phyloP scores from a whole-genome alignment of 2,329 filamentous ascomycete species.

The Ramularia collo-cygni region DNA sequence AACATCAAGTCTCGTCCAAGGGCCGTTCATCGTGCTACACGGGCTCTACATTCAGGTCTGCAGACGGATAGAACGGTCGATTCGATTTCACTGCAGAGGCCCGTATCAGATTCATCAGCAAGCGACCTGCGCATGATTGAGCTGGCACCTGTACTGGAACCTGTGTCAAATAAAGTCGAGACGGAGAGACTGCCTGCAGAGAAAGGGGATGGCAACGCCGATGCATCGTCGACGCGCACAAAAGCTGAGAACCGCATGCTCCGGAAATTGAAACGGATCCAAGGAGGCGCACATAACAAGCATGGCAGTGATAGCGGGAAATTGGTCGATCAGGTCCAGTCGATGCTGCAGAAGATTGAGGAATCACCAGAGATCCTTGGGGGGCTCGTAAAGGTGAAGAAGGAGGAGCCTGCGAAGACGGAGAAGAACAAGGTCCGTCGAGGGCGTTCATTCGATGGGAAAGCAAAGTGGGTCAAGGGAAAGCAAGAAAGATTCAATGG shows the following conservation, averaged over 20 bases:
- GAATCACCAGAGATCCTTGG: conserved; percentile 13
- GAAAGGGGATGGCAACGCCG: too few species aligned
- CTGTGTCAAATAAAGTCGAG: neutral
- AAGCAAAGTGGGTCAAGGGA: neutral
- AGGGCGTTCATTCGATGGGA: neutral
- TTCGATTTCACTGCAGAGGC: too few species aligned
- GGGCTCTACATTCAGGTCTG: too few species aligned
- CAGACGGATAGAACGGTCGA: neutral
- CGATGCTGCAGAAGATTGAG: conserved; percentile 19
- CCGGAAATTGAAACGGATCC: conserved; percentile 13
- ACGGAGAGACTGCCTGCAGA: neutral
- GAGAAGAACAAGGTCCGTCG: conserved; percentile 7
- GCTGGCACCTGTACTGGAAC: neutral
- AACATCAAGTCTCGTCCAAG: conserved; percentile 5
- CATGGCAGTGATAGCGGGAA: neutral
- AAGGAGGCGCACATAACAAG: conserved; percentile 13
- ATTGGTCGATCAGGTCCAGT: conserved; percentile 5
- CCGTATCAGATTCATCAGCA: too few species aligned
- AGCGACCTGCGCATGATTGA: conserved; percentile 1
- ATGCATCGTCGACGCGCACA: neutral
- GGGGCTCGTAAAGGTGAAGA: conserved; percentile 1
- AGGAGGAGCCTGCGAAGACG: conserved; percentile 5
- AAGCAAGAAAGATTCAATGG: conserved; percentile 3
- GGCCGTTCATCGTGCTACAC: too few species aligned
- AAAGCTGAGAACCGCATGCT: conserved; percentile 9